Base-by-base conservation (phyloP, 768 basidiomycete genomes). In the Lanmaoa pseudosensibilis region DNA sequence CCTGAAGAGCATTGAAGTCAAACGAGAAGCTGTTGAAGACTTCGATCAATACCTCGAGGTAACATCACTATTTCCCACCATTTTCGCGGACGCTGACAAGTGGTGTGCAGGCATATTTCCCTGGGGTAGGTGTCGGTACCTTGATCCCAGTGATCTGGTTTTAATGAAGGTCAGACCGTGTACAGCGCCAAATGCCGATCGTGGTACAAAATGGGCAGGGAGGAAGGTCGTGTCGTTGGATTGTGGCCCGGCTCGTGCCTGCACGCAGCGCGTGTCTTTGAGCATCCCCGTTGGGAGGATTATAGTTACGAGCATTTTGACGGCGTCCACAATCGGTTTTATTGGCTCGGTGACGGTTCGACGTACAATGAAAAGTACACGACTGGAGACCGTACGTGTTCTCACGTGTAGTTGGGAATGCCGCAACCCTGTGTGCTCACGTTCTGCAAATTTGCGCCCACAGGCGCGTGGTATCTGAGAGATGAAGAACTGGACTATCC, bases 281-380 rank as follows among this genome's bases (percentile, higher is more conserved):
- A 72, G 37, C 67, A 82, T 64, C 85, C 84, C 6, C 79, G 85
- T 6, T 87, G 84, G 84, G 86, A 87, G 56, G 86, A 87, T 60
- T 87, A 74, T 57, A 74, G 76, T 41, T 85, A 82, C 55, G 79
- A 85, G 62, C 68, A 54, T 5, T 61, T 79, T 4, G 79, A 80
- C 54, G 72, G 55, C 2, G 65, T 70, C 39, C 71, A 69, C 50
- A 85, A 85, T 59, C 68, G 80, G 11, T 75, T 86, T 59, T 73
- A 79, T 55, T 88, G 82, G 81, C 74, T 86, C 8, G 85, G 86
- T 2, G 79, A 85, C 53, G 84, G 86, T 16, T 80, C 80, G 63
- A 83, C 83, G 8, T 66, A 75, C n/a, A 76, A 75, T 19, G 85
- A 86, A 62, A 77, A 80, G 60, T 67, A 68, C 3, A 65, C 68